Base-by-base conservation (phyloP, 768 basidiomycete species). In the Trametes cingulata region DNA sequence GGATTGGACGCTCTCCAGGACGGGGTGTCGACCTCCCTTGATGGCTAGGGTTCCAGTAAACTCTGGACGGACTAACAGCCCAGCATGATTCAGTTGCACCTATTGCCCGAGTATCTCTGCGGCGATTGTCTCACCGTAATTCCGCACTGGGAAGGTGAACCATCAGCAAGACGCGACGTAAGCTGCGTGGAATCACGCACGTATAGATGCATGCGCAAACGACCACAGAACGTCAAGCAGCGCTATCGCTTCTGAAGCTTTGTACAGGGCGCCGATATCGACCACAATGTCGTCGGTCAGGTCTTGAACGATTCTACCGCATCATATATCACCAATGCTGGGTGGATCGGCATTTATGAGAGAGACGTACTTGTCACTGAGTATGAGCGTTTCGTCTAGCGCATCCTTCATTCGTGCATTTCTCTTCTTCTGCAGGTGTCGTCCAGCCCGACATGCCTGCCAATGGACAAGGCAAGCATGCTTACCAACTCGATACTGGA, bases 321-420 rank as follows among this genome's bases (percentile, higher is more conserved):
- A 19, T 22, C 7, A 35, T 19, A 37, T 14, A 22, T 41, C n/a
- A 12, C 22, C n/a, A 60, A n/a, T 54, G 40, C 22, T 3, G 20
- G 46, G 6, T 10, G 6, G 25, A 64, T 36, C 4, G 24, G n/a
- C n/a, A n/a, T n/a, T n/a, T n/a, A n/a, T 15, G 12, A 3, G 36
- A 19, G 43, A 19, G 19, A 65, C 77, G 13, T 58, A 87, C 90
- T 85, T 87, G 62, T 93, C 87, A 68, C 95, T 95, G 50, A 98
- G 77, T 40, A 93, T 81, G 52, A 97, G 74, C 0, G 91, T 85
- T 72, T 98, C 96, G 58, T 95, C 88, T n/a, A 96, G 75, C 0
- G 93, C 88, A 69, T 96, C 93, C 66, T 87, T 89, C 86, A 97
- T 91, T 46, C 93, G 77, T 0, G 91, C 86, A 69, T 95, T 95